Evolutionary conservation across 176 grass and related monocot genomes (phyloP), one percentile per base, ranked within the genome.

Genomic region (Musa troglodytarum): DNA sequence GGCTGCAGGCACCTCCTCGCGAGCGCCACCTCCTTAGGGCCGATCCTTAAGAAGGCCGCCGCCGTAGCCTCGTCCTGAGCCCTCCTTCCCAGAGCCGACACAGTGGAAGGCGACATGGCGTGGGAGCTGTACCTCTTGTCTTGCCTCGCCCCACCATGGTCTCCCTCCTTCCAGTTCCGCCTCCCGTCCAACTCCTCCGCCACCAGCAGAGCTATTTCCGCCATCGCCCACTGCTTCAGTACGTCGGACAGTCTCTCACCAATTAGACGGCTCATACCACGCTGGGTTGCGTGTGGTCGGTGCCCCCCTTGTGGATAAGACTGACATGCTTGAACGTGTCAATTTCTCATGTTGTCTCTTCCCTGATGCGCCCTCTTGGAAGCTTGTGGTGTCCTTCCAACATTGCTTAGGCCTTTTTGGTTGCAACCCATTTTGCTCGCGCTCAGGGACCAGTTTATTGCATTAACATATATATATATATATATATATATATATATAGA

Each of bases 131-230:
- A 70, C 43, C n/a, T 70, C 34, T 43, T 70, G 0, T 70, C 43
- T 20, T 21, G 68, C n/a, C 43, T 29, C 28, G 28, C 68, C 6
- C 19, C 8, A 16, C 68, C 15, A 8, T 49, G 68, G 68, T 50
- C 43, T 70, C 68, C 43, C 16, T 21, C 68, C 68, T 70, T 70
- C 68, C 68, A 70, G 34, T 51, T 70, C 68, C 68, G 49, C 68
- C 68, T 50, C 68, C 20, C 51, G 68, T 70, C 68, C 19, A 70
- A 50, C 68, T 70, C 68, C 29, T 70, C 68, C 10, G 68, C 68
- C 9, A 50, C 29, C 14, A 49, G 12, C 12, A 70, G 68, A 70
- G 68, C 68, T 2, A 70, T 70, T 50, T 70, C 68, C n/a, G 68
- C 68, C 68, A 70, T 70, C 3, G 9, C 28, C 28, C 28, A 29